A percentile compares a stretch with the other conserved stretches of the same genome.
Evolutionary conservation across 306 rosid species (phyloP).

Genomic region (Vigna hirtella): DNA sequence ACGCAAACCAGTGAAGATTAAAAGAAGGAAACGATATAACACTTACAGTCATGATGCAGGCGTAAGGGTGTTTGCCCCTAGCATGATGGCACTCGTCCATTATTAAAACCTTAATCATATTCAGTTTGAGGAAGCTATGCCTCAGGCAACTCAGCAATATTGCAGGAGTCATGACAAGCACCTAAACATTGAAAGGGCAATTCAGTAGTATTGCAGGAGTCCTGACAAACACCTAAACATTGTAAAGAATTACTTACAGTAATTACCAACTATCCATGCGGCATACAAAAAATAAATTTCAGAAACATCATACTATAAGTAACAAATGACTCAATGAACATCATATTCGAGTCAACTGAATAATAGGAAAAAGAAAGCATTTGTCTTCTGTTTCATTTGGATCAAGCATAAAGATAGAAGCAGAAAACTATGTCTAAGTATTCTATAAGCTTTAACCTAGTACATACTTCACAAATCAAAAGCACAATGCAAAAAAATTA

Average conservation of each 20-base stretch:
- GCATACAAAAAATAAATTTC: constrained; percentile 22
- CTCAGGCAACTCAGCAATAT: constrained; percentile 76
- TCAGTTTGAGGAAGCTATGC: constrained; percentile 68
- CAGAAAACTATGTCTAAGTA: background rate
- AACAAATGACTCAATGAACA: background rate
- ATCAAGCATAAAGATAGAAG: background rate
- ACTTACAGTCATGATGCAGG: constrained; percentile 80
- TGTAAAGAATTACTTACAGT: constrained; percentile 29
- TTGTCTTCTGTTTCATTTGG: background rate
- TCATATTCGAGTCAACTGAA: constrained; percentile 1
- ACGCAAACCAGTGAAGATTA: background rate
- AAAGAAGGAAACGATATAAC: constrained; percentile 29
- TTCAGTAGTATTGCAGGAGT: constrained; percentile 74
- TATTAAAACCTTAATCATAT: constrained; percentile 79
- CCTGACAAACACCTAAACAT: constrained; percentile 82
- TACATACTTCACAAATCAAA: background rate
- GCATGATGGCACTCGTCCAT: constrained; percentile 95
- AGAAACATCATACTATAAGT: constrained; percentile 8
- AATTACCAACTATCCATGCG: background rate
- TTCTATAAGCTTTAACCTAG: background rate
- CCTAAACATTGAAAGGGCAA: constrained; percentile 60
- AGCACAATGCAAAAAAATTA: constrained; percentile 7
- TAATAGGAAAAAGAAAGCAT: background rate
- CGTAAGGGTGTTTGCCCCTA: constrained; percentile 69
- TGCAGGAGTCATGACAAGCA: constrained; percentile 87